Percentiles rank a stretch among this genome's conserved stretches.
Conservation (phyloP, 1,284 basidiomycete genomes). For the Trametes versicolor region DNA sequence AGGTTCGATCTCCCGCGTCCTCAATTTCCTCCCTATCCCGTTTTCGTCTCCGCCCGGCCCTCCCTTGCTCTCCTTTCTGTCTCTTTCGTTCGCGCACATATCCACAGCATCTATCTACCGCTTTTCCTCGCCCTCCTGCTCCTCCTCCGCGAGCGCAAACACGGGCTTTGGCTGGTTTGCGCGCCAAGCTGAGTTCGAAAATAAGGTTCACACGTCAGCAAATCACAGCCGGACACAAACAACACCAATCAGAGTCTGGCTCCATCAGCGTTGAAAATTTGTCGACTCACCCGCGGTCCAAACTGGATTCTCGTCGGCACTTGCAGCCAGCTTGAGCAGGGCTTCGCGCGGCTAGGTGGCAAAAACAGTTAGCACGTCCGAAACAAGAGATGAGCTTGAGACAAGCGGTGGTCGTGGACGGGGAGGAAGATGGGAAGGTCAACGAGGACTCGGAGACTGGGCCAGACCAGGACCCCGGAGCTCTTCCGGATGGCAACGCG, state of each 20-base stretch:
- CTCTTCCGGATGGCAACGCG: constrained; percentile 41
- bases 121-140: constrained; percentile 64
- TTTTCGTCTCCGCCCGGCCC: constrained; percentile 37
- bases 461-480: constrained; percentile 33
- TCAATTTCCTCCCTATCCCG: constrained; percentile 49
- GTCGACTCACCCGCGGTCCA: constrained; percentile 81
- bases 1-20: constrained; percentile 82
- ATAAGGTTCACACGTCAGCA: constrained; percentile 74
- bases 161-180: constrained; percentile 84
- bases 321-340: constrained; percentile 90
- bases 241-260: constrained; percentile 49
- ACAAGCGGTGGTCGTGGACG: constrained; percentile 27
- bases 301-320: constrained; percentile 76
- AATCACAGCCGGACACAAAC: constrained; percentile 56
- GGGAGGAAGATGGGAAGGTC: constrained; percentile 34
- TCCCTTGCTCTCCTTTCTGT: constrained; percentile 30
- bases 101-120: constrained; percentile 44
- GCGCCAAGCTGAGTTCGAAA: constrained; percentile 79
- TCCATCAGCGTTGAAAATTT: constrained; percentile 41
- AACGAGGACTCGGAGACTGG: constrained; percentile 32
- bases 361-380: constrained; percentile 37
- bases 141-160: constrained; percentile 65
- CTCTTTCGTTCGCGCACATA: constrained; percentile 25
- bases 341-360: constrained; percentile 89
- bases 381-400: constrained; percentile 14